These are phyloP conservation scores for Hirschfeldia incana DNA, from an alignment of 345 rosid species.

Conservation along the genomic window DNA sequence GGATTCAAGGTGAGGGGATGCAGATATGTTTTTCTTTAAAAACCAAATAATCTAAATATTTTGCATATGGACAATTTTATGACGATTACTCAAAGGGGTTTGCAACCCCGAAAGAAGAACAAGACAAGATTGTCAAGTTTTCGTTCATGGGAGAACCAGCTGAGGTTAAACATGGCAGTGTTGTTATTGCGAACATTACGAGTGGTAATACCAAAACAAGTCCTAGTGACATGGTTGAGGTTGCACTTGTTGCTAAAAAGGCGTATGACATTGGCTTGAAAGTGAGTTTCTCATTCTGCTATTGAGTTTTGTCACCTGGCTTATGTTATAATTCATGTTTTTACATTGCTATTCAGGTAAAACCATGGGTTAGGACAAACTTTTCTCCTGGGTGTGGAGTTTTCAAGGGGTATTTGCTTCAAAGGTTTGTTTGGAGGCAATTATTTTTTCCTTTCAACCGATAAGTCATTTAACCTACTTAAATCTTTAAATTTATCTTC, in stretches of 20 bases:
- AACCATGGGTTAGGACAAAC: conserved; percentile 34
- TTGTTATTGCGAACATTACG: conserved; percentile 75
- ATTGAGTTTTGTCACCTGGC: not conserved
- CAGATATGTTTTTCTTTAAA: not conserved
- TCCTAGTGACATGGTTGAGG: conserved; percentile 82
- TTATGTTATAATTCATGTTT: not conserved
- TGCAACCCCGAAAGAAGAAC: conserved; percentile 65
- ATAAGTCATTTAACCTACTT: not conserved
- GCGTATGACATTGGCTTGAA: conserved; percentile 67
- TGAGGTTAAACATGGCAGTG: conserved; percentile 70
- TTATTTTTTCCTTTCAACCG: no score
- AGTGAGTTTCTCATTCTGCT: conserved; percentile 41
- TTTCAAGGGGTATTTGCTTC: conserved; percentile 57
- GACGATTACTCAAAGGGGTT: no score
- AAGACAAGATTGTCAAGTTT: conserved; percentile 55
- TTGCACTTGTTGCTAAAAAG: conserved; percentile 75
- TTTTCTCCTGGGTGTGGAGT: conserved; percentile 81
- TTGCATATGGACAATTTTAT: no score
- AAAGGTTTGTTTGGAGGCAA: conserved; percentile 51
- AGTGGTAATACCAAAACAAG: conserved; percentile 79
- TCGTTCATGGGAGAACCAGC: conserved; percentile 62
- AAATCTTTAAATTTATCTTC: conserved; percentile 13
- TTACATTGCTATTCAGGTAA: no score
- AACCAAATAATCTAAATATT: no score
- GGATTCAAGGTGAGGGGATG: conserved; percentile 67